phyloP scores from a whole-genome alignment of 192 early-diverging fungal genomes.

The Dissophora globulifera region DNA sequence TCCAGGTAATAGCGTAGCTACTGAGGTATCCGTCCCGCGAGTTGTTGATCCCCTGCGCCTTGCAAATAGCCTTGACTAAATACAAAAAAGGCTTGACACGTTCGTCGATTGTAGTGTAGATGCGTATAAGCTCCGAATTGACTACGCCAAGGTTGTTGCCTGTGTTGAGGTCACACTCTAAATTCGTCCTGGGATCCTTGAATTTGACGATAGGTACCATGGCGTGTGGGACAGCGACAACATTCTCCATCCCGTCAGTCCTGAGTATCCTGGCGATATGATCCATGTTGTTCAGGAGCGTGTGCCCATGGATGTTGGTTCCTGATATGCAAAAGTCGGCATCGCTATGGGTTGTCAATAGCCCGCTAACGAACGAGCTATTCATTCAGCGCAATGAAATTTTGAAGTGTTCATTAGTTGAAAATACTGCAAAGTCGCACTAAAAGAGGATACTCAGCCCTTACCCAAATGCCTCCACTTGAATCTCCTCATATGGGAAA shows the following conservation, averaged over 20 bases:
- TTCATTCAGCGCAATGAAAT: too few relatives aligned
- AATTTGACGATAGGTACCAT: conserved; percentile 56
- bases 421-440: too few relatives aligned
- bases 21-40: conserved; percentile 26
- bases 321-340: conserved; percentile 53
- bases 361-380: conserved; percentile 51
- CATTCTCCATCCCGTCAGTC: conserved; percentile 13
- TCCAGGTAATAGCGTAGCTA: conserved; percentile 42
- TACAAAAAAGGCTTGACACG: conserved; percentile 55
- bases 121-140: conserved; percentile 43
- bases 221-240: conserved; percentile 23
- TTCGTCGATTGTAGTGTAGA: conserved; percentile 42
- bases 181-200: conserved; percentile 26
- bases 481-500: conserved; percentile 24
- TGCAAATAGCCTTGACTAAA: conserved; percentile 50
- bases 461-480: conserved; percentile 42
- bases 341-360: conserved; percentile 40
- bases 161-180: conserved; percentile 53
- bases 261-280: conserved; percentile 25
- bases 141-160: conserved; percentile 44
- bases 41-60: conserved; percentile 40
- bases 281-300: conserved; percentile 23
- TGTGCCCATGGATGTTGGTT: conserved; percentile 18
- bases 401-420: too few relatives aligned
- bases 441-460: not conserved